These are phyloP conservation scores for Neocatenulostroma microsporum DNA, from an alignment of 2,329 filamentous ascomycete species.

Conservation along the genomic window DNA sequence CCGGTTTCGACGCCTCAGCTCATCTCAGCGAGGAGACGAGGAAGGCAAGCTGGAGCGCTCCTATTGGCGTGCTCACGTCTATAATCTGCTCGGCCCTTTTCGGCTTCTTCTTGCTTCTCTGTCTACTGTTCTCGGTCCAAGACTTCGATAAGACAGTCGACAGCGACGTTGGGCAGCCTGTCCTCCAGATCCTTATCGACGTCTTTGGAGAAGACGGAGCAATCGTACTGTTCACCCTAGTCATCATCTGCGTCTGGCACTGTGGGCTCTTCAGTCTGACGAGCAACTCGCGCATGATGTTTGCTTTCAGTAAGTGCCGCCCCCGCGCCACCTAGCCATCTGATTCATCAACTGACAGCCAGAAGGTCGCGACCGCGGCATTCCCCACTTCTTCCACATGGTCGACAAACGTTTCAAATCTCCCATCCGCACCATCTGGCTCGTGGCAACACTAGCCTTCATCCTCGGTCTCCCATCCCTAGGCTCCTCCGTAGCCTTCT, in stretches of 20 bases:
- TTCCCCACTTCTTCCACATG: conserved; percentile 48
- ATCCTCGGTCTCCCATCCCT: conserved; percentile 50
- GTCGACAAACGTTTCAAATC: conserved; percentile 45
- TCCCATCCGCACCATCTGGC: conserved; percentile 49
- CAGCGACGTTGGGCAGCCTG: conserved; percentile 44
- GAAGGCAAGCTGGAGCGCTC: conserved; percentile 50
- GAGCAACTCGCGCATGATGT: conserved; percentile 53
- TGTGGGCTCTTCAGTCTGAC: conserved; percentile 54
- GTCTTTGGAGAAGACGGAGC: conserved; percentile 50
- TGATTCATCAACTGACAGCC: conserved; percentile 12
- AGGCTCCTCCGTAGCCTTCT: conserved; percentile 49
- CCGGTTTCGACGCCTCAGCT: conserved; percentile 49
- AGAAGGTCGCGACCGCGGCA: conserved; percentile 44
- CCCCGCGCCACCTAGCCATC: neutral
- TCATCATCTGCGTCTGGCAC: conserved; percentile 56
- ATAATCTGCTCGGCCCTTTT: conserved; percentile 50
- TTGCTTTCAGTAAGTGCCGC: conserved; percentile 38
- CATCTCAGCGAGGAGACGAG: conserved; percentile 53
- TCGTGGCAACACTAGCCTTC: conserved; percentile 48
- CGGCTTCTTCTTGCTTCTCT: conserved; percentile 53
- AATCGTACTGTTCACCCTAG: conserved; percentile 47
- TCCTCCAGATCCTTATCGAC: conserved; percentile 53
- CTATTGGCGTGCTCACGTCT: conserved; percentile 51
- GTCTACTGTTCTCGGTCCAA: conserved; percentile 53
- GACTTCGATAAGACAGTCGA: conserved; percentile 45